Evolutionary conservation across 768 basidiomycete species (phyloP).

Genomic region (Tubosaeta sp.): DNA sequence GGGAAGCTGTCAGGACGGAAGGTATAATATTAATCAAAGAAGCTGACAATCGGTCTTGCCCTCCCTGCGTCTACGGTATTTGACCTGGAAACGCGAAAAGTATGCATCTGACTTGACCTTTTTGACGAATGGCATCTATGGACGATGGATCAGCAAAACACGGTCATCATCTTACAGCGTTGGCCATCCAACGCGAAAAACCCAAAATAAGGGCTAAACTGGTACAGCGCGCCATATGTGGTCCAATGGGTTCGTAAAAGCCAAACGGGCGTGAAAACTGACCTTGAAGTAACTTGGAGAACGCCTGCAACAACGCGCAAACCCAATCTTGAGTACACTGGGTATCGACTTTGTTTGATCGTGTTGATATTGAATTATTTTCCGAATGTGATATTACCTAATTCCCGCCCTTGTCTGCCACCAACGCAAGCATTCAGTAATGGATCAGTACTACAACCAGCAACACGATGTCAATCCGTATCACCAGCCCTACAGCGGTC

Average conservation of each 20-base stretch:
- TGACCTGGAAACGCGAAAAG: slow-evolving; percentile 98
- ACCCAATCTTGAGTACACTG: slow-evolving; percentile 5
- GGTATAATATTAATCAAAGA: background rate
- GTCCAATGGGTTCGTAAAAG: background rate
- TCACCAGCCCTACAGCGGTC: slow-evolving; percentile 75
- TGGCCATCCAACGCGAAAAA: slow-evolving; percentile 29
- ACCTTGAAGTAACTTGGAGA: slow-evolving; percentile 39
- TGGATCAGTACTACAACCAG: slow-evolving; percentile 42
- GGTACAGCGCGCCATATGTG: background rate
- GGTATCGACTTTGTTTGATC: slow-evolving; percentile 21
- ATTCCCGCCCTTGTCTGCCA: background rate
- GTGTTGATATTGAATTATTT: slow-evolving; percentile 25
- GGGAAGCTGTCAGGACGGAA: slow-evolving; percentile 5
- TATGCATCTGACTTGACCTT: slow-evolving; percentile 94
- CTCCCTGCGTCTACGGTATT: slow-evolving; percentile 95
- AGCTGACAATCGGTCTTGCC: slow-evolving; percentile 95
- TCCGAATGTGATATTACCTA: slow-evolving; percentile 8
- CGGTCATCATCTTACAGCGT: slow-evolving; percentile 25
- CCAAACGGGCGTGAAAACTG: slow-evolving; percentile 14
- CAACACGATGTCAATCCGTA: slow-evolving; percentile 77
- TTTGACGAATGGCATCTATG: slow-evolving; percentile 94
- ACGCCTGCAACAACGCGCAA: slow-evolving; percentile 28
- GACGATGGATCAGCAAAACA: slow-evolving; percentile 16
- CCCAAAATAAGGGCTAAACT: background rate
- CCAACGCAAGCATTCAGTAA: slow-evolving; percentile 8